phyloP scores from a whole-genome alignment of 2,329 filamentous ascomycete species.

The Xylaria sp. region DNA sequence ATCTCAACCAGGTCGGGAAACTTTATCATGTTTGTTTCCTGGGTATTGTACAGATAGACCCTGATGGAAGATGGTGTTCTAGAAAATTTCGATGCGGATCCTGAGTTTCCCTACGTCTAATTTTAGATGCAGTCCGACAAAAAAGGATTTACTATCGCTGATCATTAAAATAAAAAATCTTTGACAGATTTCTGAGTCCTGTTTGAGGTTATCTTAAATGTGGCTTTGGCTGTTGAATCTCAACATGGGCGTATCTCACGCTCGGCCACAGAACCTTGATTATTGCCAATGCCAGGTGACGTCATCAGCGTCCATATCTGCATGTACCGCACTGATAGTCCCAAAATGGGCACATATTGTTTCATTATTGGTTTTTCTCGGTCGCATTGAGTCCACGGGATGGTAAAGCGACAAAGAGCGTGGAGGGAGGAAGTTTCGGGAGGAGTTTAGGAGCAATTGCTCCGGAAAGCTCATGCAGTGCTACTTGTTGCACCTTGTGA shows the following conservation, averaged over 20 bases:
- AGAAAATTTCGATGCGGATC: constrained; percentile 12
- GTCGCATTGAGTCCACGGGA: not conserved
- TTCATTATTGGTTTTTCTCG: not conserved
- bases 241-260: not conserved
- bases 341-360: not conserved
- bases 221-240: not conserved
- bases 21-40: not conserved
- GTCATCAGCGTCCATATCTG: constrained; percentile 17
- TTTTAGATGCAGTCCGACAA: not conserved
- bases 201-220: not conserved
- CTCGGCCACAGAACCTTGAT: constrained; percentile 9
- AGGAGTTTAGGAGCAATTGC: constrained; percentile 37
- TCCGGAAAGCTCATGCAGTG: constrained; percentile 31
- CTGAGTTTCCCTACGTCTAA: constrained; percentile 7
- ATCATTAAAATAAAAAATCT: not conserved
- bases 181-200: no score
- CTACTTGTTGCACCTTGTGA: not conserved
- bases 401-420: not conserved
- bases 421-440: constrained; percentile 13
- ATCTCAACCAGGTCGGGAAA: constrained; percentile 7
- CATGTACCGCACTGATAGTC: not conserved
- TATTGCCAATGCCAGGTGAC: constrained; percentile 14
- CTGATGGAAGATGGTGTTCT: constrained; percentile 14
- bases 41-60: not conserved
- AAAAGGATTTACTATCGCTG: not conserved